phyloP scores from a whole-genome alignment of 768 basidiomycete species.

The Pulveroboletus sp. region DNA sequence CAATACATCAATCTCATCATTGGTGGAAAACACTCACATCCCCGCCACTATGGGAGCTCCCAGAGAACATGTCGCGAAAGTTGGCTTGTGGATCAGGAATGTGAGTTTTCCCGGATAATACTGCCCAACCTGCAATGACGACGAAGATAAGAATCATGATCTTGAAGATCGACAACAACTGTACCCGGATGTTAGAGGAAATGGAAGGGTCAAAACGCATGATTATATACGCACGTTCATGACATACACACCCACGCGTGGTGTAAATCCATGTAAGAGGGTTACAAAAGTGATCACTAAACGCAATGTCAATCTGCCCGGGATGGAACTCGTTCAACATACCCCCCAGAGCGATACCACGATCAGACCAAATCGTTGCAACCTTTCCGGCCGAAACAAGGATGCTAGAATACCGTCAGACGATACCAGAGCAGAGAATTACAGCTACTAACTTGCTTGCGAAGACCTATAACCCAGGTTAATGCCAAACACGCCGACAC shows the following conservation, averaged over 20 bases:
- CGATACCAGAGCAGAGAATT: fast-evolving
- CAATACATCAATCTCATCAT: background rate
- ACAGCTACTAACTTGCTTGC: conserved; percentile 32
- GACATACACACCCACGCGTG: conserved; percentile 42
- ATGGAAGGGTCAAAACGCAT: no score
- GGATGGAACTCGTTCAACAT: background rate
- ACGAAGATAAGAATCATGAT: conserved; percentile 52
- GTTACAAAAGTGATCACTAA: conserved; percentile 50
- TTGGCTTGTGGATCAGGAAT: conserved; percentile 57
- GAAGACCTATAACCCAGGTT: conserved; percentile 24
- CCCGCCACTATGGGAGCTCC: conserved; percentile 51
- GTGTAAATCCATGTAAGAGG: conserved; percentile 49
- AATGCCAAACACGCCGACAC: background rate
- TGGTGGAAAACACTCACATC: conserved; percentile 29
- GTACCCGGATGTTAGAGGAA: conserved; percentile 8
- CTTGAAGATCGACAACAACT: conserved; percentile 53
- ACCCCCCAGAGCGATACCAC: conserved; percentile 61
- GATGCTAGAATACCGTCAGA: conserved; percentile 35
- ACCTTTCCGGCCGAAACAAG: conserved; percentile 42
- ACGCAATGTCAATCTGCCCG: background rate
- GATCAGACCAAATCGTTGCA: conserved; percentile 46
- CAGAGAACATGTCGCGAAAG: conserved; percentile 56
- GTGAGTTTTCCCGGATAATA: conserved; percentile 54
- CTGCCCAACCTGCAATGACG: conserved; percentile 58
- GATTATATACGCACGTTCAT: conserved; percentile 44